A percentile compares a stretch with the other conserved stretches of the same genome.
Evolutionary conservation across 1,139 yeast species (phyloP).

Genomic region (Ogataea hybrid): DNA sequence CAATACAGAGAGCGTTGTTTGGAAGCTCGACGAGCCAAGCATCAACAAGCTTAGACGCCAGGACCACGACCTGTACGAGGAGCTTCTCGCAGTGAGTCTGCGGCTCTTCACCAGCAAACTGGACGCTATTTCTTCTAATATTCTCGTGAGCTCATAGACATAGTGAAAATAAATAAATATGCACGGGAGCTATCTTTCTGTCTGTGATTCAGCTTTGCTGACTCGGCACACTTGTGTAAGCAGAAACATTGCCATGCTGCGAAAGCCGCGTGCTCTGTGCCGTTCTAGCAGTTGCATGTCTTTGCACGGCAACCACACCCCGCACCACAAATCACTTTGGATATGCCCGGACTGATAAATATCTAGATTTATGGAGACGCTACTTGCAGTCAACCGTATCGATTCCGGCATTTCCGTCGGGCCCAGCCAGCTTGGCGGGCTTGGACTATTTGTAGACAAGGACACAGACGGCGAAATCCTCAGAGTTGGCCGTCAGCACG

Average conservation of each 20-base stretch:
- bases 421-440: slow-evolving; percentile 24
- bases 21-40: slow-evolving; percentile 60
- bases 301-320: no score
- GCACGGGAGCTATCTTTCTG: no score
- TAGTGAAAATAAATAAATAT: no score
- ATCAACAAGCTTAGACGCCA: slow-evolving; percentile 23
- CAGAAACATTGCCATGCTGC: no score
- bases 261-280: no score
- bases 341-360: no score
- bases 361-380: not conserved
- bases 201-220: no score
- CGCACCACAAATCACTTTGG: no score
- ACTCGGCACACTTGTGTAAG: no score
- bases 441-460: slow-evolving; percentile 25
- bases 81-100: slow-evolving; percentile 62
- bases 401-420: slow-evolving; percentile 14
- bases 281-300: no score
- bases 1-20: slow-evolving; percentile 56
- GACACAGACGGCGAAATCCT: slow-evolving; percentile 22
- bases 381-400: slow-evolving; percentile 5
- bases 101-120: slow-evolving; percentile 71
- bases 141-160: slow-evolving; percentile 49
- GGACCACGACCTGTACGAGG: slow-evolving; percentile 54
- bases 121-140: slow-evolving; percentile 67
- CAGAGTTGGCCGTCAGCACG: slow-evolving; percentile 21